Evolutionary conservation across 73 alveolate genomes (phyloP), one percentile per base, ranked within the genome.

Genomic region (Uronychia setigera): DNA sequence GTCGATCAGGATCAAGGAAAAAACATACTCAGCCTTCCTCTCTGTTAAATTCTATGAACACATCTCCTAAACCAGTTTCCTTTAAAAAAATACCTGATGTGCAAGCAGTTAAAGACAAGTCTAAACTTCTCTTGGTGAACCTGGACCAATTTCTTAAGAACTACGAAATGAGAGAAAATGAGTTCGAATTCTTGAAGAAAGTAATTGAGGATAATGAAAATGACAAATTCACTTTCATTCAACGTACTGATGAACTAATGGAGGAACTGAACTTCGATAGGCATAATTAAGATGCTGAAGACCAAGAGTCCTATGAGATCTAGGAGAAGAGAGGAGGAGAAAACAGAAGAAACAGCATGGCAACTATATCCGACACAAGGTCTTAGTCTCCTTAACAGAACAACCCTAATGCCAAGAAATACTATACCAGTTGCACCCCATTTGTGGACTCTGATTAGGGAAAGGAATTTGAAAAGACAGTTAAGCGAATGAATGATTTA

Each of bases 401-500:
- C 67, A 19, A 46, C n/a, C 67, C 19, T 46, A 19, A n/a, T n/a
- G n/a, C n/a, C n/a, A 46, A 46, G 67, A 46, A 46, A 19, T 46
- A 46, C 67, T 46, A 46, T 19, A 46, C 67, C 19, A 46, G 67
- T 19, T 46, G 67, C 67, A 46, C 67, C 19, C 67, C 67, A 5
- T 46, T 46, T 19, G 67, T 46, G 19, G 67, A 46, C n/a, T 46
- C 67, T 11, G 67, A 46, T n/a, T n/a, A n/a, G 67, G 19, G 19
- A 5, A 46, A 46, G 67, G 67, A 46, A 19, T 46, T 46, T 11
- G 67, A 46, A 5, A 46, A 46, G 67, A 46, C 5, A 46, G 67
- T 74, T 31, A 90, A 85, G 75, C 79, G 78, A 58, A 32, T 85
- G 33, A 78, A 83, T 25, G 95, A 90, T 58, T 75, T 90, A 14